Base-by-base conservation (phyloP, 352 stramenopile genomes). In the Pythium apleroticum region DNA sequence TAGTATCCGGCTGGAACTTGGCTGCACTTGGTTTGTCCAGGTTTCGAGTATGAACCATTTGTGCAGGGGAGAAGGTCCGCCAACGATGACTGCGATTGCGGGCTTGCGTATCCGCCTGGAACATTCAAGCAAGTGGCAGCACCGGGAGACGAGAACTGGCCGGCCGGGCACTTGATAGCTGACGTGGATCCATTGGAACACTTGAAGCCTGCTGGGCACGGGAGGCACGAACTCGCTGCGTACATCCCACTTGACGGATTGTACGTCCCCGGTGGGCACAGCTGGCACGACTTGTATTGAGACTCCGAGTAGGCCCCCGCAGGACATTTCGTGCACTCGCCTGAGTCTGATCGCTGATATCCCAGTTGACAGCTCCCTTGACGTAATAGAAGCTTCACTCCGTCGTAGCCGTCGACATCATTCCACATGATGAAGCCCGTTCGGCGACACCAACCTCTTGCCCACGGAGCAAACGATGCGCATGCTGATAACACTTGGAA, bases 11-110 rank as follows among this genome's bases (percentile, higher is more conserved):
- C 72, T 11, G 80, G 77, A 9, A 87, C 52, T 1, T 50, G 17
- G 48, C 65, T 80, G 41, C 80, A 89, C 10, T 33, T 71, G 39
- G 63, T 75, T 46, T 85, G 77, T 0, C 80, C 80, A 31, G 74
- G 54, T 28, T 86, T 84, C 1, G 80, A 85, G 43, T 81, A 86
- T 10, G 76, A 77, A 10, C 80, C 80, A 64, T 86, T 86, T 8
- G 60, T 59, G 39, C 80, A 89, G 25, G 68, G 8, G 30, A 76
- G 12, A 14, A 86, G 54, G 28, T 86, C 75, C 4, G 25, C 30
- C 30, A 60, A 58, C 25, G 72, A 67, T 52, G 78, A 74, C 28
- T 80, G 63, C 24, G 72, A 55, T 12, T 62, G 65, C 6, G 72
- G 20, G 4, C 69, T 69, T 2, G 61, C 62, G 31, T 77, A 89